Evolutionary conservation across 2,329 filamentous ascomycete species (phyloP).

Genomic region (Cladosporium colombiae): DNA sequence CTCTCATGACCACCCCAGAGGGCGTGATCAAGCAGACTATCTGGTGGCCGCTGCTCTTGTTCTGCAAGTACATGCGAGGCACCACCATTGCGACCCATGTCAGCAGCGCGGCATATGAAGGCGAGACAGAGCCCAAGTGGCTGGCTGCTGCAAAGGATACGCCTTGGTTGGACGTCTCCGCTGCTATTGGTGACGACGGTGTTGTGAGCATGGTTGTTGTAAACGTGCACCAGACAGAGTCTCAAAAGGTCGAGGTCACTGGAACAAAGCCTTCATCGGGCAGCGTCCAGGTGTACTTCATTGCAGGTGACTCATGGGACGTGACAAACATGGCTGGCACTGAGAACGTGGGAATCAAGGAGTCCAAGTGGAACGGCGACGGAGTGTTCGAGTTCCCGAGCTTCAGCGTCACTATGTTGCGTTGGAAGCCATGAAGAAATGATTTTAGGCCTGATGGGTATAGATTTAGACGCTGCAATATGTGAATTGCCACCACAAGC

Average conservation of each 20-base stretch:
- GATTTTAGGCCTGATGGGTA: background rate
- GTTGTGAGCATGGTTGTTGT: conserved; percentile 69
- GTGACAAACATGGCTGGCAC: conserved; percentile 64
- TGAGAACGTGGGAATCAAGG: conserved; percentile 62
- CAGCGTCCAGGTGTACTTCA: conserved; percentile 60
- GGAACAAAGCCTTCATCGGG: background rate
- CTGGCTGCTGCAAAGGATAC: conserved; percentile 65
- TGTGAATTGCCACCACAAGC: background rate
- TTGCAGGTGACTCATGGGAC: conserved; percentile 59
- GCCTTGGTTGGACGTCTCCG: conserved; percentile 70
- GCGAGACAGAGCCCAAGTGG: conserved; percentile 67
- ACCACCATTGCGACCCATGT: conserved; percentile 68
- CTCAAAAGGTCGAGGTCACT: conserved; percentile 37
- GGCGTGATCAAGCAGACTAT: conserved; percentile 71
- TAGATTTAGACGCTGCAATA: conserved; percentile 2
- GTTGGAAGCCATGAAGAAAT: conserved; percentile 47
- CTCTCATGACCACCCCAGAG: conserved; percentile 67
- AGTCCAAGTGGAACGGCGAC: conserved; percentile 64
- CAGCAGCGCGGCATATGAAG: conserved; percentile 62
- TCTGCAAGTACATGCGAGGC: conserved; percentile 72
- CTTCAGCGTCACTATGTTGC: conserved; percentile 69
- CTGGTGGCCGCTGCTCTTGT: conserved; percentile 73
- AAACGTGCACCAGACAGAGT: conserved; percentile 63
- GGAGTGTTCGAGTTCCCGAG: conserved; percentile 66
- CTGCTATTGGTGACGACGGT: conserved; percentile 60